These are phyloP conservation scores for Pseudopithomyces chartarum DNA, from an alignment of 2,329 filamentous ascomycete genomes.

Conservation along the genomic window DNA sequence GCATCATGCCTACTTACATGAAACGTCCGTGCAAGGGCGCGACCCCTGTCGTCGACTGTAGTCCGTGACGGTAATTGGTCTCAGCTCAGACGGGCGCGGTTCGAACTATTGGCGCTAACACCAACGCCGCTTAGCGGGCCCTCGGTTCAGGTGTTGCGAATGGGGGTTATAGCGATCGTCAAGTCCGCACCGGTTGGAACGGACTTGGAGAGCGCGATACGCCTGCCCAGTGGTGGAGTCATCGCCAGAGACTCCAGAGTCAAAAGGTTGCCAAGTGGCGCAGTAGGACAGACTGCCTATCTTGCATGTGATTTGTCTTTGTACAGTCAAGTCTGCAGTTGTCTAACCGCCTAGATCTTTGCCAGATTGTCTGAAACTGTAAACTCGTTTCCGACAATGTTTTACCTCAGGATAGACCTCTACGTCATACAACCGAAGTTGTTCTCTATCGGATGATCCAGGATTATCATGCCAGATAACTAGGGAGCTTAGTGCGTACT, in stretches of 20 bases:
- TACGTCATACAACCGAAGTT: too few species aligned
- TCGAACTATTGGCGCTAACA: slow-evolving; percentile 12
- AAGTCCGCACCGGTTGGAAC: background rate
- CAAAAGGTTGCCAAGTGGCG: background rate
- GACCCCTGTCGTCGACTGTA: slow-evolving; percentile 1
- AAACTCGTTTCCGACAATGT: too few species aligned
- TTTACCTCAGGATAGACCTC: background rate
- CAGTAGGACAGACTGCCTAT: background rate
- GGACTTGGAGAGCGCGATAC: slow-evolving; percentile 1
- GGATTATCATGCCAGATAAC: too few species aligned
- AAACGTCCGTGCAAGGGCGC: slow-evolving; percentile 16
- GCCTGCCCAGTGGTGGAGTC: background rate
- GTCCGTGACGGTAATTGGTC: slow-evolving; percentile 13
- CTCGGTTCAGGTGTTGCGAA: slow-evolving; percentile 1
- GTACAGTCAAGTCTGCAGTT: too few species aligned
- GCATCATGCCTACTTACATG: slow-evolving; percentile 8
- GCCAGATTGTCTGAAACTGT: too few species aligned
- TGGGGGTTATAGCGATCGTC: background rate
- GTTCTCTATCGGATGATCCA: too few species aligned
- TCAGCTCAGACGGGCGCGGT: slow-evolving; percentile 9
- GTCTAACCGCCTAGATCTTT: too few species aligned
- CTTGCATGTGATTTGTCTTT: background rate
- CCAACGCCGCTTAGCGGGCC: slow-evolving; percentile 1
- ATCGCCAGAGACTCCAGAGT: background rate
- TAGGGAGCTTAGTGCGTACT: too few species aligned